Base-by-base conservation (phyloP, 148 eudicot species). In the Hydrangea macrophylla region DNA sequence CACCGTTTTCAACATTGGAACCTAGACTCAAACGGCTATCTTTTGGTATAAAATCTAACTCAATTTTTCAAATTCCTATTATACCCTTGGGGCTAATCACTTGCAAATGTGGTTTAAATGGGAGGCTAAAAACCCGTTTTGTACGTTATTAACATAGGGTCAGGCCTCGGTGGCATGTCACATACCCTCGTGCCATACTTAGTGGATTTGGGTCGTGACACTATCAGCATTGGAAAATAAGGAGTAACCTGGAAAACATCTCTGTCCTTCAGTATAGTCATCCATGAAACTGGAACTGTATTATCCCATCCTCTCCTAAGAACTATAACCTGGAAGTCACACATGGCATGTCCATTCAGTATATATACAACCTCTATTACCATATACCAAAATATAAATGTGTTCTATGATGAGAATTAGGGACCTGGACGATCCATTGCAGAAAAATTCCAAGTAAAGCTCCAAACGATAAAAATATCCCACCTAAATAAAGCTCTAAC, bases 381-480 rank as follows among this genome's bases (percentile, higher is more conserved):
- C 6, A 11, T 12, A 27, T 12, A 27, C 23, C 60, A 56, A 26
- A 56, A 26, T 13, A 56, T 0, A 28, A 56, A 55, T 20, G 58
- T 1, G 25, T 6, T 22, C 58, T 25, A 5, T 30, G 8, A 55
- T 55, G 9, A 24, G 9, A 23, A 23, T 23, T 25, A 55, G 11
- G 60, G 28, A 67, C 70, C 70, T 67, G 70, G 22, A 67, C 35
- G 17, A 67, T 55, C 60, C 60, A 67, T 51, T 67, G 70, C 1
- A 67, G 42, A 26, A 67, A 24, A 53, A 67, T n/a, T 15, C 70
- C 70, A 31, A 67, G 48, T n/a, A 51, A 67, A 33, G 25, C 70
- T 53, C 58, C 70, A 5, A 5, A 24, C 2, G 70, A 67, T 54
- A 67, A 7, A 12, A 67, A 48, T 15, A 11, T 37, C 23, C 60